Base-by-base conservation (phyloP, 805 yeast species). In the Metschnikowia dekortorum region DNA sequence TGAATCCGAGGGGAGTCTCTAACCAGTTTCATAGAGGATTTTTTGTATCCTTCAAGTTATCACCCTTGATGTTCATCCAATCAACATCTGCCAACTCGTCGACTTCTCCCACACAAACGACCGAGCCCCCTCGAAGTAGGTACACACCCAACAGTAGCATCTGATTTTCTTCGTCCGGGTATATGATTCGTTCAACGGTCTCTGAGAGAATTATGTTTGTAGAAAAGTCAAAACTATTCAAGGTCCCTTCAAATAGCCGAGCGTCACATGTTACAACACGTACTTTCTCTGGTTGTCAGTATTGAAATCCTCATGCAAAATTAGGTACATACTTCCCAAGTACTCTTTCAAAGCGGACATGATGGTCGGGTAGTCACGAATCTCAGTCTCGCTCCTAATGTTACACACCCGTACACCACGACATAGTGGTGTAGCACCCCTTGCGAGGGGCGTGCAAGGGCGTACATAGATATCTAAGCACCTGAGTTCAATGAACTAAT, bases 191-290 rank as follows among this genome's bases (percentile, higher is more conserved):
- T 60, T 83, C 87, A 18, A 68, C 62, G 14, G 85, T 75, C 38
- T 73, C 65, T 2, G 80, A 67, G 38, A 85, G 65, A 37, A 85
- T 70, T 34, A 86, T 59, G 60, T 86, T 86, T 26, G 87, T 79
- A 41, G 80, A 72, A 54, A 82, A 80, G 62, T 86, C 92, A 58
- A 72, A 85, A 6, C 91, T 89, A 55, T 67, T 68, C 22, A 73
- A 66, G 18, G 59, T 63, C 4, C 78, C 78, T 57, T 72, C 76
- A 39, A 78, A 71, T 47, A 76, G 70, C 44, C 80, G 68, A 9
- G 85, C 87, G 55, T 81, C 85, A 6, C 82, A 71, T 2, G 85
- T 80, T 41, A 83, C 67, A 31, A 82, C 74, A 47, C 81, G 76
- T 11, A 83, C 83, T 55, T 69, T 69, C 56, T 76, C 81, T 69